Percentiles rank a stretch among this genome's conserved stretches.
These are phyloP conservation scores for Exophiala mesophila DNA, from an alignment of 2,329 filamentous ascomycete species.

Conservation along the genomic window DNA sequence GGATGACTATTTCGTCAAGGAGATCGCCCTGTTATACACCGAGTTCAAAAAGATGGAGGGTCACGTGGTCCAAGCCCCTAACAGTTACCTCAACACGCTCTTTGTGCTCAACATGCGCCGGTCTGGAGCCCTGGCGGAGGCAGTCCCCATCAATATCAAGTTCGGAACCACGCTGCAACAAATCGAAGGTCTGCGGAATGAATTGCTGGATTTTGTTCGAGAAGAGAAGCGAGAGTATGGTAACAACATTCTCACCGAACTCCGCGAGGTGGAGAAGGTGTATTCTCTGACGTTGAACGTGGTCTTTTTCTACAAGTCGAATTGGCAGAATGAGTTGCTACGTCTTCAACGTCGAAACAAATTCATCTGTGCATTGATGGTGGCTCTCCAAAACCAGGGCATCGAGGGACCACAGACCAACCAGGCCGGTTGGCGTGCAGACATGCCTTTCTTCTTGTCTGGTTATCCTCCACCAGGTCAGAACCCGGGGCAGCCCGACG, in stretches of 20 bases:
- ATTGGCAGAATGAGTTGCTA: constrained; percentile 90
- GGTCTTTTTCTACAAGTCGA: constrained; percentile 96
- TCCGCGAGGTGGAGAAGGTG: constrained; percentile 73
- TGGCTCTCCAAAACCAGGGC: constrained; percentile 73
- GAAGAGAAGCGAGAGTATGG: constrained; percentile 87
- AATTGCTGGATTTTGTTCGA: constrained; percentile 76
- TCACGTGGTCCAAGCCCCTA: constrained; percentile 91
- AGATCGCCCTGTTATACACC: constrained; percentile 87
- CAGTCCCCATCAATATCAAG: constrained; percentile 75
- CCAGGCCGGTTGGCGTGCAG: constrained; percentile 62
- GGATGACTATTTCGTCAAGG: constrained; percentile 94
- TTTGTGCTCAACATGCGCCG: constrained; percentile 95
- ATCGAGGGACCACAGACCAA: constrained; percentile 79
- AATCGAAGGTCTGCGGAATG: constrained; percentile 74
- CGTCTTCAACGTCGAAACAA: constrained; percentile 88
- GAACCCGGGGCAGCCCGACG: constrained; percentile 42
- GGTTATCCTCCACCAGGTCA: constrained; percentile 38
- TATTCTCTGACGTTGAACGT: constrained; percentile 85
- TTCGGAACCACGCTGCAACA: constrained; percentile 80
- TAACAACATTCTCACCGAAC: constrained; percentile 77
- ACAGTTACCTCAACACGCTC: constrained; percentile 84
- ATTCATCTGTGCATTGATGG: constrained; percentile 87
- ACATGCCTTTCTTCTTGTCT: constrained; percentile 62
- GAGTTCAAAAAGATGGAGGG: constrained; percentile 99
- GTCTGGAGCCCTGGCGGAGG: constrained; percentile 81